Evolutionary conservation across 2,329 filamentous ascomycete genomes (phyloP).

Genomic region (Epicoccum nigrum): DNA sequence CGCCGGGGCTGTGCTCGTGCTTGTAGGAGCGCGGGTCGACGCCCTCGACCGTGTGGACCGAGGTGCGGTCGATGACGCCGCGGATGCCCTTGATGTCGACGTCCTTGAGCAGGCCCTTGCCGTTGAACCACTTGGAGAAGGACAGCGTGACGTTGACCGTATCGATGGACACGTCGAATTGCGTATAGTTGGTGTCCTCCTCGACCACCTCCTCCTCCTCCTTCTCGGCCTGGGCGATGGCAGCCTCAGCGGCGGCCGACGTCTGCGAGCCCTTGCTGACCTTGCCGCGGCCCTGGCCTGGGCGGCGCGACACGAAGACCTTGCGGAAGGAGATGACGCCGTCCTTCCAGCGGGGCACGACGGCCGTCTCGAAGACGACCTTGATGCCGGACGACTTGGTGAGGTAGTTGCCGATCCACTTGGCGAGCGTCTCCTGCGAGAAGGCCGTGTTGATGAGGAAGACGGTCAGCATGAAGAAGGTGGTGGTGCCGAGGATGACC

Average conservation of each 20-base stretch:
- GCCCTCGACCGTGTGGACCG: slow-evolving; percentile 73
- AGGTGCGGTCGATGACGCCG: slow-evolving; percentile 89
- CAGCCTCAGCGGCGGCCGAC: slow-evolving; percentile 82
- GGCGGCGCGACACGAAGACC: slow-evolving; percentile 90
- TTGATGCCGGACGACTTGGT: slow-evolving; percentile 92
- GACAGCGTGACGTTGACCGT: slow-evolving; percentile 96
- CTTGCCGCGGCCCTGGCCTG: slow-evolving; percentile 78
- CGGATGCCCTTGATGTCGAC: slow-evolving; percentile 94
- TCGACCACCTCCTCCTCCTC: slow-evolving; percentile 49
- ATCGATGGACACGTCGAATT: slow-evolving; percentile 94
- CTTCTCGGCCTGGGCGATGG: slow-evolving; percentile 61
- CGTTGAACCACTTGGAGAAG: slow-evolving; percentile 99
- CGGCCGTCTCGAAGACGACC: slow-evolving; percentile 95
- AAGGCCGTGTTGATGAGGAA: slow-evolving; percentile 94
- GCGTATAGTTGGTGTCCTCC: slow-evolving; percentile 96
- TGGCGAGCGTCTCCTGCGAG: slow-evolving; percentile 92
- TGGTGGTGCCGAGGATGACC: slow-evolving; percentile 96
- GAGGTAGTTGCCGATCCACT: slow-evolving; percentile 93
- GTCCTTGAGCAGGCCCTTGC: slow-evolving; percentile 86
- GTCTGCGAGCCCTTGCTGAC: slow-evolving; percentile 92
- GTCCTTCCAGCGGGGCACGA: slow-evolving; percentile 93
- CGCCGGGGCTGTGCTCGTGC: slow-evolving; percentile 85
- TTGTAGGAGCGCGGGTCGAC: slow-evolving; percentile 86
- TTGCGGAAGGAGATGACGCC: slow-evolving; percentile 97
- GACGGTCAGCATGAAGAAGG: slow-evolving; percentile 91